A percentile compares a stretch with the other conserved stretches of the same genome.
phyloP scores from a whole-genome alignment of 1,284 basidiomycete genomes.

The Agaricales sp. region DNA sequence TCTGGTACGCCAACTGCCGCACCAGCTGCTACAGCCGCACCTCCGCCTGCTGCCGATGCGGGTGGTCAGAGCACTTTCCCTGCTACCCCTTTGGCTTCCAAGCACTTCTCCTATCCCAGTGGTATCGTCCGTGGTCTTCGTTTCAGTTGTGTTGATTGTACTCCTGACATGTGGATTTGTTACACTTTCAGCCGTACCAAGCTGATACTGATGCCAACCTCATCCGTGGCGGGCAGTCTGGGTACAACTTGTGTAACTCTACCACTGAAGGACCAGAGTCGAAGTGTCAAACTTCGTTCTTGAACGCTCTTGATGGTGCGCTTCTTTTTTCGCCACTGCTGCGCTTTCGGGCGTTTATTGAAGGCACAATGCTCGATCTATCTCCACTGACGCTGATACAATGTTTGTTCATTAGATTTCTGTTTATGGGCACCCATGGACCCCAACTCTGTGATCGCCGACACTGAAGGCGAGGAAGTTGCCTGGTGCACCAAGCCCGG shows the following conservation, averaged over 20 bases:
- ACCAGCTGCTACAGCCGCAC: constrained; percentile 12
- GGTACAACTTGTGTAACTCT: constrained; percentile 64
- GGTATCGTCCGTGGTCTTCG: constrained; percentile 26
- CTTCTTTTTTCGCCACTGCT: constrained; percentile 1
- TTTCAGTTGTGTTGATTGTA: neutral
- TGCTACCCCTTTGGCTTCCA: constrained; percentile 39
- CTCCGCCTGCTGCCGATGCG: neutral
- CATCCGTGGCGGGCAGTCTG: constrained; percentile 45
- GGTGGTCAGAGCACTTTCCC: constrained; percentile 22
- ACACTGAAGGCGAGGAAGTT: constrained; percentile 59
- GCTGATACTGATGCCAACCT: constrained; percentile 36
- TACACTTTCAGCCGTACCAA: constrained; percentile 39
- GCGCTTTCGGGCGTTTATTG: neutral
- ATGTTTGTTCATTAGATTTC: constrained; percentile 40
- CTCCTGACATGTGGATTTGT: neutral
- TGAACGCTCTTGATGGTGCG: constrained; percentile 43
- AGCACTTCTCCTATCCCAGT: constrained; percentile 38
- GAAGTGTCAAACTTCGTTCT: constrained; percentile 52
- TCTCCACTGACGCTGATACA: too few species aligned
- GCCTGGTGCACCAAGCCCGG: constrained; percentile 55
- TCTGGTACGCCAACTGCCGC: constrained; percentile 9
- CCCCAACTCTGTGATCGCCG: constrained; percentile 36
- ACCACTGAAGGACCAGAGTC: constrained; percentile 53
- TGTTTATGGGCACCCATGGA: constrained; percentile 41
- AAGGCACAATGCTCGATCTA: constrained; percentile 7